phyloP scores from a whole-genome alignment of 169 alveolate genomes.

The Cryptosporidium sp. region DNA sequence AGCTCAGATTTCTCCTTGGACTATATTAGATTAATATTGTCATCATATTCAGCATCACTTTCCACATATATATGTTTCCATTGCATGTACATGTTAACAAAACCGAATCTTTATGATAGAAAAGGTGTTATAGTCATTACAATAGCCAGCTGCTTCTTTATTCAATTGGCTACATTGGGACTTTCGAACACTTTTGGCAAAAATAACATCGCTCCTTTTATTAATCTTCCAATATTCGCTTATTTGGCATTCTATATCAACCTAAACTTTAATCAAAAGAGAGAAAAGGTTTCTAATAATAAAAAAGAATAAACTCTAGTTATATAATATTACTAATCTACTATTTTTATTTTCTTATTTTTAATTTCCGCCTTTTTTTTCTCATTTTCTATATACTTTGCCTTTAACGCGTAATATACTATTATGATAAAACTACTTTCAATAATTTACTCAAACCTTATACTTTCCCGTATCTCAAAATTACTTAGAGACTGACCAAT shows the following conservation, averaged over 20 bases:
- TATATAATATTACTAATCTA: neutral
- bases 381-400: no score
- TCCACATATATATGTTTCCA: constrained; percentile 35
- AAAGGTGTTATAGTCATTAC: neutral
- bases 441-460: no score
- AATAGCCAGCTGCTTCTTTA: constrained; percentile 2
- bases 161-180: constrained; percentile 5
- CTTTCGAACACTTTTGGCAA: neutral
- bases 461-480: neutral
- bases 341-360: no score
- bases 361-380: neutral
- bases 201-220: constrained; percentile 19
- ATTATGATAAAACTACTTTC: no score
- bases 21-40: constrained; percentile 39
- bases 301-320: constrained; percentile 6
- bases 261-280: neutral
- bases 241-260: constrained; percentile 25
- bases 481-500: no score
- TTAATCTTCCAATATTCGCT: constrained; percentile 29
- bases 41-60: constrained; percentile 57
- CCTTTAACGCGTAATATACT: no score
- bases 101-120: constrained; percentile 54
- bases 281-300: neutral
- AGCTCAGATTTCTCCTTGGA: constrained; percentile 46
- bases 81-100: constrained; percentile 56